Conservation (phyloP, 768 basidiomycete genomes). For the Rubroboletus satanas region DNA sequence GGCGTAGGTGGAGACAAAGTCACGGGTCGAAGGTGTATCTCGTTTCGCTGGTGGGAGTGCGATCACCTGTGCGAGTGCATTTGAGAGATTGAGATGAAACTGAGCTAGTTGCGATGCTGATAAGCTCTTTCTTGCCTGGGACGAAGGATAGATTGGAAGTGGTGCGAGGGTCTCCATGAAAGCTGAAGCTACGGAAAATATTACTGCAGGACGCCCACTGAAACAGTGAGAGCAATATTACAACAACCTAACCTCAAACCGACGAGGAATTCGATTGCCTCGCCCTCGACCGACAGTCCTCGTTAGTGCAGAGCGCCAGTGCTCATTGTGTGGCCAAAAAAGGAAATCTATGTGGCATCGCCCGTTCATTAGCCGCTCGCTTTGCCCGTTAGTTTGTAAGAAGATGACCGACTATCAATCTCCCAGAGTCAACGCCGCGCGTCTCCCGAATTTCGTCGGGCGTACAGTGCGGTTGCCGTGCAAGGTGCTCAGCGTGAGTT, state of each 20-base stretch:
- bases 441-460: slow-evolving; percentile 48
- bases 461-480: slow-evolving; percentile 59
- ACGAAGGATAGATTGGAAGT: slow-evolving; percentile 58
- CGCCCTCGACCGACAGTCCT: too few relatives aligned
- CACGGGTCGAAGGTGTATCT: slow-evolving; percentile 40
- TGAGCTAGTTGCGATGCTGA: slow-evolving; percentile 50
- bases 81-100: slow-evolving; percentile 45
- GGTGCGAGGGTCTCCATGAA: slow-evolving; percentile 30
- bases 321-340: too few relatives aligned
- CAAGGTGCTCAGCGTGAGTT: slow-evolving; percentile 52
- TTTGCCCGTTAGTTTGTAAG: too few relatives aligned
- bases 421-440: slow-evolving; percentile 61
- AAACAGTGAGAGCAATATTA: not conserved
- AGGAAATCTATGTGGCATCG: too few relatives aligned
- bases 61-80: slow-evolving; percentile 47
- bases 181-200: too few relatives aligned
- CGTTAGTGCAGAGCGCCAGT: too few relatives aligned
- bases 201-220: too few relatives aligned
- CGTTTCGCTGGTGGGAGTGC: slow-evolving; percentile 48
- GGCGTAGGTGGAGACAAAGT: slow-evolving; percentile 56
- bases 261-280: not conserved
- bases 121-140: slow-evolving; percentile 43
- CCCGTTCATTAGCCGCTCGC: too few relatives aligned
- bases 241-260: not conserved
- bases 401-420: slow-evolving; percentile 28